Conservation (phyloP, 2,329 filamentous ascomycete genomes). For the Didymella exigua region DNA sequence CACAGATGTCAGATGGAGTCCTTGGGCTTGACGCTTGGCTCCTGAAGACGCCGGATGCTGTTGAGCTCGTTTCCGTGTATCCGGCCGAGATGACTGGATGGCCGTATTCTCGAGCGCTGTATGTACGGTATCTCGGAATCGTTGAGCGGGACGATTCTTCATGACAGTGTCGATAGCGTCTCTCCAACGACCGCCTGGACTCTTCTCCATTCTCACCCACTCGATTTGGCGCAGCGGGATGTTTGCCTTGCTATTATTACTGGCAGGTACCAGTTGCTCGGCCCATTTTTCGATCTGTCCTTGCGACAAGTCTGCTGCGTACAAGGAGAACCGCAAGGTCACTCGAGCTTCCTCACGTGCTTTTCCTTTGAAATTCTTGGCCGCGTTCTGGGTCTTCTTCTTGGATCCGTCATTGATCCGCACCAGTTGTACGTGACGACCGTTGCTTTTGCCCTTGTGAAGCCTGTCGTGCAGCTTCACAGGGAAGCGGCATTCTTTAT, state of each 20-base stretch:
- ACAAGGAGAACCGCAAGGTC: slow-evolving; percentile 18
- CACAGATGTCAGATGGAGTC: no score
- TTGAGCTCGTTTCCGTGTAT: no score
- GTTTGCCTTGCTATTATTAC: slow-evolving; percentile 8
- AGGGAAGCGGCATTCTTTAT: not conserved
- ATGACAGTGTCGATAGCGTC: not conserved
- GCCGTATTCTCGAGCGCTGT: no score
- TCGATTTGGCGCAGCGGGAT: slow-evolving; percentile 25
- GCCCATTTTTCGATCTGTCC: slow-evolving; percentile 24
- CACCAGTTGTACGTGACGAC: slow-evolving; percentile 19
- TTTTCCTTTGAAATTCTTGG: not conserved
- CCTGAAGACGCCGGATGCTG: no score
- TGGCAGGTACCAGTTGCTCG: slow-evolving; percentile 10
- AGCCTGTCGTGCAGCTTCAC: slow-evolving; percentile 20
- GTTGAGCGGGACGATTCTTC: no score
- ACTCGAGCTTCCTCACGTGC: slow-evolving; percentile 14
- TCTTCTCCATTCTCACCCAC: slow-evolving; percentile 23
- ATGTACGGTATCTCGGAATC: no score
- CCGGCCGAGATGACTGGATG: no score
- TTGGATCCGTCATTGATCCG: slow-evolving; percentile 10
- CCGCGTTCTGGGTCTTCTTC: slow-evolving; percentile 8
- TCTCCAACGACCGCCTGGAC: not conserved
- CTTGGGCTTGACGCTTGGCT: no score
- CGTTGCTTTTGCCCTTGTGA: slow-evolving; percentile 14
- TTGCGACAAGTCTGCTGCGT: not conserved